phyloP scores from a whole-genome alignment of 2,329 filamentous ascomycete species.

The Hymenoscyphus infarciens region DNA sequence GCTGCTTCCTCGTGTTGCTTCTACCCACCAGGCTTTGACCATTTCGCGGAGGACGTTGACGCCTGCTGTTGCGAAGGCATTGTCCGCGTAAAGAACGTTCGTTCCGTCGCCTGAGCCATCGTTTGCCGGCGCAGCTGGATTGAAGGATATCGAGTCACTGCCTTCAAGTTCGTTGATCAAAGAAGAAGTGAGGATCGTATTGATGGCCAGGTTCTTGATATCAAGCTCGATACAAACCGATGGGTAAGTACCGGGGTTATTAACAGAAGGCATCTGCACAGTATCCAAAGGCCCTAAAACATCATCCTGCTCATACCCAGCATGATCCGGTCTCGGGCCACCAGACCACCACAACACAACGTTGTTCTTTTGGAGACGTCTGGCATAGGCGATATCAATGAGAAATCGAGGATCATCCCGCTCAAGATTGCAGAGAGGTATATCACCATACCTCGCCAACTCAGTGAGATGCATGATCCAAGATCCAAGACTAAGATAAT shows the following conservation, averaged over 20 bases:
- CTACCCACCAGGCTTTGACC: slow-evolving; percentile 98
- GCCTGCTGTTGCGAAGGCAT: slow-evolving; percentile 87
- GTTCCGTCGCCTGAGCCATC: slow-evolving; percentile 58
- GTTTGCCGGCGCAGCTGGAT: slow-evolving; percentile 64
- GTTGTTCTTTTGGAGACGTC: slow-evolving; percentile 83
- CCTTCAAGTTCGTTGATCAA: slow-evolving; percentile 96
- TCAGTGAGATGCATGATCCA: slow-evolving; percentile 89
- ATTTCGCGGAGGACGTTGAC: slow-evolving; percentile 91
- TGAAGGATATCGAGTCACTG: slow-evolving; percentile 80
- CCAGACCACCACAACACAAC: slow-evolving; percentile 97
- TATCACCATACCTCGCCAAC: slow-evolving; percentile 85
- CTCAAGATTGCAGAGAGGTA: slow-evolving; percentile 93
- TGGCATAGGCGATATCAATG: slow-evolving; percentile 92
- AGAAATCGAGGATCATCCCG: slow-evolving; percentile 90
- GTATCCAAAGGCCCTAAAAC: slow-evolving; percentile 77
- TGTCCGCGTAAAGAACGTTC: slow-evolving; percentile 76
- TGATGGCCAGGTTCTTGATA: slow-evolving; percentile 91
- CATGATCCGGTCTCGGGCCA: slow-evolving; percentile 84
- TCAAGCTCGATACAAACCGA: slow-evolving; percentile 96
- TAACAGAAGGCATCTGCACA: slow-evolving; percentile 88
- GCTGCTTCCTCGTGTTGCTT: slow-evolving; percentile 81
- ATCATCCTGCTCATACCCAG: slow-evolving; percentile 92
- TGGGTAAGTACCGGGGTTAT: slow-evolving; percentile 89
- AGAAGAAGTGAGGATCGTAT: slow-evolving; percentile 94
- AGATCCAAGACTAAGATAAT: slow-evolving; percentile 87